phyloP scores from a whole-genome alignment of 73 alveolate species.

The Urostyla sp. region DNA sequence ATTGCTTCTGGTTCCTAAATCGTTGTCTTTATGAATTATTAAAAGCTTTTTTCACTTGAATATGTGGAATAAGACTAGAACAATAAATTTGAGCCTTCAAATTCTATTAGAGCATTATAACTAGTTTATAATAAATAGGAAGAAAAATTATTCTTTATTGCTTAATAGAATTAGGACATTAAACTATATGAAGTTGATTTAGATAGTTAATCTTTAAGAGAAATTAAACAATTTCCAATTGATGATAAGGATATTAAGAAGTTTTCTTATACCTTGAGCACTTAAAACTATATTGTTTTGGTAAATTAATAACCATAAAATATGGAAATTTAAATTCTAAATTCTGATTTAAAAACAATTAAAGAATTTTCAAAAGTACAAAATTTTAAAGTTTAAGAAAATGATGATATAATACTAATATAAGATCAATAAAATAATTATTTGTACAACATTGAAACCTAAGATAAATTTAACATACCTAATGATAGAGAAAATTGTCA shows the following conservation, averaged over 20 bases:
- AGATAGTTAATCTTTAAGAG: too few relatives aligned
- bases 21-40: slow-evolving; percentile 26
- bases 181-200: too few relatives aligned
- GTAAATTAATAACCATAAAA: neutral
- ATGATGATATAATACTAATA: slow-evolving; percentile 21
- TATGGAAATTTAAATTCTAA: neutral
- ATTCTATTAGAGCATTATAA: neutral
- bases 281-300: neutral
- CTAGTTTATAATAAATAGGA: slow-evolving; percentile 16
- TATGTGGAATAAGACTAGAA: neutral
- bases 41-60: neutral
- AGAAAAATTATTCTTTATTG: slow-evolving; percentile 5
- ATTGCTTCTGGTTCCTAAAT: slow-evolving; percentile 44
- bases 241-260: too few relatives aligned
- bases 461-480: neutral
- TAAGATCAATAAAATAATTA: neutral
- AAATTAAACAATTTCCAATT: too few relatives aligned
- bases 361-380: neutral
- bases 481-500: neutral
- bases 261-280: too few relatives aligned
- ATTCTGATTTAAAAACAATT: neutral
- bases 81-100: neutral
- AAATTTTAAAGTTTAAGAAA: neutral
- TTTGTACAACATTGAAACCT: neutral
- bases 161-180: neutral